Evolutionary conservation across 768 basidiomycete species (phyloP), one percentile per base, ranked within the genome.

Genomic region (Hysterangium stoloniferum): DNA sequence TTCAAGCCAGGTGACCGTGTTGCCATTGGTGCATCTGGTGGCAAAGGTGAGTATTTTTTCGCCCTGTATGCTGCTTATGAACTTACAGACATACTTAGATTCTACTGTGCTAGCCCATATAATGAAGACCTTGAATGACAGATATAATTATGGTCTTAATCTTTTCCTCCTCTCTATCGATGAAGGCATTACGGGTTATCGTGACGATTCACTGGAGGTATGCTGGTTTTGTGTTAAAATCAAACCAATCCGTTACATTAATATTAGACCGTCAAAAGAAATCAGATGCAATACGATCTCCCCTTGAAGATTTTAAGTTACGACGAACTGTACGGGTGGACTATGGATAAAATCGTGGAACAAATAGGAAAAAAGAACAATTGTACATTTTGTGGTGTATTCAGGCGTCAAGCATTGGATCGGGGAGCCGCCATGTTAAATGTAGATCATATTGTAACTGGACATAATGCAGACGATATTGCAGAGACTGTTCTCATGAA

Each of bases 401-500:
- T 99, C 62, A 75, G 96, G 50, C 76, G 96, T 38, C 96, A 98
- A 64, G 96, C 96, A 1, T 77, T 99, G 22, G 96, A 99, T 68
- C 77, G 95, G 53, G 96, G 96, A 1, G 96, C 95, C 3, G 79
- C 86, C 3, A 78, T 83, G 63, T 71, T 99, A 28, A 75, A 80
- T 29, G 94, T 98, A 12, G 92, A 97, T 56, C 96, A 99, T 62
- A 96, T 99, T 52, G 93, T 99, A 6, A 99, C 96, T 0, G 96
- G 96, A 1, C 96, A 99, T 66, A 99, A 99, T 61, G 96, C 96
- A 37, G 96, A 99, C 62, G 96, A 99, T 65, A 95, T 98, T 33
- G 96, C 96, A 5, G 96, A 99, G 69, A 99, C 96, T 0, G 89
- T 99, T 2, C 68, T 99, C 24, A 99, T 99, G 96, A 99, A 99